Evolutionary conservation across 2,329 filamentous ascomycete genomes (phyloP).

Genomic region (Alternaria burnsii): DNA sequence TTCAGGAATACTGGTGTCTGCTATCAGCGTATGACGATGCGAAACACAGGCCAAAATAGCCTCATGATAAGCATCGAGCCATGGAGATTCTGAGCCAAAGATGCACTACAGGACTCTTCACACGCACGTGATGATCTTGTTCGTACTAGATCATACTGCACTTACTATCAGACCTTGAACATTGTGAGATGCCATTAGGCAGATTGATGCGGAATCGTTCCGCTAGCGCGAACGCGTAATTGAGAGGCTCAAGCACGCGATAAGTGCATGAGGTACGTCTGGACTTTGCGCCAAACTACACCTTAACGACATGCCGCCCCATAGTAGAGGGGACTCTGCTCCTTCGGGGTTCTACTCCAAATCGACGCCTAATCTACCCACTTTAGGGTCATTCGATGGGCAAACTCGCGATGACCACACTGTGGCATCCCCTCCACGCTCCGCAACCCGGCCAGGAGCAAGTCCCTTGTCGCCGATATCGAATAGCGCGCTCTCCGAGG

Average conservation of each 20-base stretch:
- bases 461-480: conserved; percentile 32
- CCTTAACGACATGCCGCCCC: conserved; percentile 52
- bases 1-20: too few relatives aligned
- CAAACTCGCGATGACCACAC: conserved; percentile 8
- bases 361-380: conserved; percentile 58
- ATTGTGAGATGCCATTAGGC: background rate
- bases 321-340: conserved; percentile 53
- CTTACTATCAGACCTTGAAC: too few relatives aligned
- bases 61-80: too few relatives aligned
- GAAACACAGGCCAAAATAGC: too few relatives aligned
- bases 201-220: conserved; percentile 1
- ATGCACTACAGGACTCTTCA: too few relatives aligned
- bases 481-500: conserved; percentile 46
- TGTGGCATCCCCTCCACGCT: conserved; percentile 14
- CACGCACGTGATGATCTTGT: too few relatives aligned
- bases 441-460: conserved; percentile 14
- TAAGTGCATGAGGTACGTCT: conserved; percentile 19
- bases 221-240: conserved; percentile 18
- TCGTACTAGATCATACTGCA: too few relatives aligned
- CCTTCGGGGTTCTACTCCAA: conserved; percentile 56
- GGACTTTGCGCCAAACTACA: conserved; percentile 2
- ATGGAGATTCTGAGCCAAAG: too few relatives aligned
- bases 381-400: conserved; percentile 46
- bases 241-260: conserved; percentile 30
- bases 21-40: too few relatives aligned